Percentiles rank a stretch among this genome's conserved stretches.
These are phyloP conservation scores for Colletotrichum sp. DNA, from an alignment of 2,329 filamentous ascomycete species.

Conservation along the genomic window DNA sequence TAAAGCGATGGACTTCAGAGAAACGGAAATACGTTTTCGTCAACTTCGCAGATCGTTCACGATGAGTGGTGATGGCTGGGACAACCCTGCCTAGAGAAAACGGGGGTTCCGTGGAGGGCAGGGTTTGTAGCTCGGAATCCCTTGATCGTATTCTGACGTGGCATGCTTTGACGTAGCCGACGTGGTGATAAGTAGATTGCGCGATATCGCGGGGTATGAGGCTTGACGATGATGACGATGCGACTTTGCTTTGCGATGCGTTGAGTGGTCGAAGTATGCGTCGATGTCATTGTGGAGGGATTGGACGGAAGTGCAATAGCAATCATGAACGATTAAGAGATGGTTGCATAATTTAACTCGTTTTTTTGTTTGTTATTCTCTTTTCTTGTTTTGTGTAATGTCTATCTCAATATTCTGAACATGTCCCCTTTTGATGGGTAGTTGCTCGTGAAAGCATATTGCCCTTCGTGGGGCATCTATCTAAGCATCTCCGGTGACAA, in stretches of 20 bases:
- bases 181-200: not conserved
- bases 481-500: not conserved
- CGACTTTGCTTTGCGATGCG: not conserved
- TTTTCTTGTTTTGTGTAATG: not conserved
- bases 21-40: not conserved
- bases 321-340: not conserved
- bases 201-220: not conserved
- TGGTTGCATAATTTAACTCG: not conserved
- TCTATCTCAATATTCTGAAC: not conserved
- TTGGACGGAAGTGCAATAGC: no score
- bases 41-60: no score
- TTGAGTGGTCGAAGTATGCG: not conserved
- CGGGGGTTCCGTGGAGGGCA: no score
- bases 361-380: not conserved
- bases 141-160: not conserved
- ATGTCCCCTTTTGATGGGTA: fast-evolving
- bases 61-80: no score
- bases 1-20: no score
- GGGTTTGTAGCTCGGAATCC: not conserved
- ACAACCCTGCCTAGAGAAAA: no score
- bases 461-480: not conserved
- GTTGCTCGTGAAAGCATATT: not conserved
- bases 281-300: no score
- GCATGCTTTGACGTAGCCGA: not conserved
- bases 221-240: not conserved